Evolutionary conservation across 2,329 filamentous ascomycete species (phyloP).

Genomic region (Calonectria montana): DNA sequence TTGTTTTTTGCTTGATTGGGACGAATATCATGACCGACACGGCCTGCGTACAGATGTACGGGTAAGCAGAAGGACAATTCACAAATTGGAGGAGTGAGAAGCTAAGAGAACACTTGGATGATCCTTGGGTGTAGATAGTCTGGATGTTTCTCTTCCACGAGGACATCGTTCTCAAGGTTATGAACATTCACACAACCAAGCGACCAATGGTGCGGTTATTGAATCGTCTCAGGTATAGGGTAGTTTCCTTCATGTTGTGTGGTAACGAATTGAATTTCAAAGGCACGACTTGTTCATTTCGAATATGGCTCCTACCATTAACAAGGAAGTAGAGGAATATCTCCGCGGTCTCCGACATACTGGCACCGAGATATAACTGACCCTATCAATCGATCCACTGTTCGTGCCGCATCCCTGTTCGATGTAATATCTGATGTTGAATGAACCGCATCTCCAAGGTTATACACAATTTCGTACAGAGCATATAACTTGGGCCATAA

Average conservation of each 20-base stretch:
- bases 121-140: not conserved
- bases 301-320: no score
- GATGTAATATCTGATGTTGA: not conserved
- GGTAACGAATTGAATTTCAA: no score
- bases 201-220: not conserved
- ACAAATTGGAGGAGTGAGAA: not conserved
- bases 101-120: not conserved
- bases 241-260: not conserved
- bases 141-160: not conserved
- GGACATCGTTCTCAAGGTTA: not conserved
- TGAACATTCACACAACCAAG: not conserved
- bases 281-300: no score
- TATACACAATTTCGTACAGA: not conserved
- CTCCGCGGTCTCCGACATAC: no score
- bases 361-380: no score
- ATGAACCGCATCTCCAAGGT: not conserved
- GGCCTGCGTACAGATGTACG: not conserved
- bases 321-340: no score
- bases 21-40: conserved; percentile 16
- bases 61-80: not conserved
- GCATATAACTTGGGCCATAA: not conserved
- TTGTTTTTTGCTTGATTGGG: not conserved
- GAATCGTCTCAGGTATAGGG: not conserved
- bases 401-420: no score
- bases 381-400: no score